Conservation (phyloP, 805 yeast species). For the Cyberlindnera veronae region DNA sequence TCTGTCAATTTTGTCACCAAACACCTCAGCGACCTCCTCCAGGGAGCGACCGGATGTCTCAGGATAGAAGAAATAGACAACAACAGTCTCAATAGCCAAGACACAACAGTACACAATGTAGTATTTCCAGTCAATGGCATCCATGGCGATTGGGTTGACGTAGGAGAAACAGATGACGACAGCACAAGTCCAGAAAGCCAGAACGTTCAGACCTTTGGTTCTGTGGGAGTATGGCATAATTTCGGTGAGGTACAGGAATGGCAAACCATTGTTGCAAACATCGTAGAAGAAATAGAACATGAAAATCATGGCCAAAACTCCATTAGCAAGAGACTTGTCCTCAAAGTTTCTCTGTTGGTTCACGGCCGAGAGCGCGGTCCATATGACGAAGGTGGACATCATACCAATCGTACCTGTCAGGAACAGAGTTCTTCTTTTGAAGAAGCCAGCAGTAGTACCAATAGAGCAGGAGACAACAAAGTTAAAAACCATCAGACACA, state of each 20-base stretch:
- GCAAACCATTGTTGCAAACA: constrained; percentile 42
- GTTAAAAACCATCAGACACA: constrained; percentile 45
- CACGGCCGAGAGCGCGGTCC: constrained; percentile 44
- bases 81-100: constrained; percentile 27
- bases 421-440: constrained; percentile 35
- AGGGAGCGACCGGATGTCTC: constrained; percentile 34
- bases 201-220: constrained; percentile 26
- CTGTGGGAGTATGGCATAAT: constrained; percentile 30
- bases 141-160: constrained; percentile 36
- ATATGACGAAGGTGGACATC: constrained; percentile 34
- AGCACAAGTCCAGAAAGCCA: constrained; percentile 14
- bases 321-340: constrained; percentile 42
- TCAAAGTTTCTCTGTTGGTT: constrained; percentile 38
- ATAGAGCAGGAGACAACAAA: constrained; percentile 27
- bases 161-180: constrained; percentile 30
- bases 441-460: constrained; percentile 23
- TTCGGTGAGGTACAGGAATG: constrained; percentile 42
- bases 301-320: constrained; percentile 51
- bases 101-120: constrained; percentile 33
- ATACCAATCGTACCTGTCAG: constrained; percentile 32
- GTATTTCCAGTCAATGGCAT: constrained; percentile 33
- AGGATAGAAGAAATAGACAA: constrained; percentile 29
- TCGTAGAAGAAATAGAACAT: constrained; percentile 39
- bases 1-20: constrained; percentile 22
- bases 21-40: constrained; percentile 34